A percentile compares a stretch with the other conserved stretches of the same genome.
phyloP scores from a whole-genome alignment of 192 early-diverging fungal species.

The Haplosporangium gracile region DNA sequence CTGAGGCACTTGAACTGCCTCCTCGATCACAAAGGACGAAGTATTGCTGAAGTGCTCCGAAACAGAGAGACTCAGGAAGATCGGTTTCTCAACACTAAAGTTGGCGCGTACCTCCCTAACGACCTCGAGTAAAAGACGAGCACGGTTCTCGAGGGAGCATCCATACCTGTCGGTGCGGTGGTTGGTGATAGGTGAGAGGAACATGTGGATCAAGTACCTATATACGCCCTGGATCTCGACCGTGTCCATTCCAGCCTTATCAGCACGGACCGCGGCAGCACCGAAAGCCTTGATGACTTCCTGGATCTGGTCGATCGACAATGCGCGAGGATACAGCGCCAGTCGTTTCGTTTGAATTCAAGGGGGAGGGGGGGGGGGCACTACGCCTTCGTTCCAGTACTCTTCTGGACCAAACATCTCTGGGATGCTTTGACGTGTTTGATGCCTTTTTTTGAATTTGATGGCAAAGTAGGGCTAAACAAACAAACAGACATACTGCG shows the following conservation, averaged over 20 bases:
- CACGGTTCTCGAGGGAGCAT: conserved; percentile 90
- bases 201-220: conserved; percentile 87
- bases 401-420: conserved; percentile 33
- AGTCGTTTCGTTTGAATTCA: conserved; percentile 56
- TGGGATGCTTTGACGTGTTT: not conserved
- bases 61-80: conserved; percentile 86
- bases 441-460: not conserved
- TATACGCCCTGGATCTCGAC: conserved; percentile 92
- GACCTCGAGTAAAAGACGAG: conserved; percentile 80
- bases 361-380: conserved; percentile 73
- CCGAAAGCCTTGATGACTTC: conserved; percentile 71
- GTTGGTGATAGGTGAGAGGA: conserved; percentile 85
- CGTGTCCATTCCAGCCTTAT: conserved; percentile 86
- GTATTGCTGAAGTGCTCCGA: conserved; percentile 71
- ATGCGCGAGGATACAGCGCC: conserved; percentile 58
- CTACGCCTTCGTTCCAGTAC: conserved; percentile 81
- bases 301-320: conserved; percentile 77
- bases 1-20: conserved; percentile 73
- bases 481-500: too few relatives aligned
- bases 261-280: conserved; percentile 75
- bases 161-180: conserved; percentile 92
- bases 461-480: not conserved
- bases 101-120: conserved; percentile 70
- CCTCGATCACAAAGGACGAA: conserved; percentile 75
- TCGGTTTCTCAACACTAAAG: conserved; percentile 84